Percentiles rank a stretch among this genome's conserved stretches.
Evolutionary conservation across 352 stramenopile species (phyloP).

Genomic region (Hyaloperonospora brassicae): DNA sequence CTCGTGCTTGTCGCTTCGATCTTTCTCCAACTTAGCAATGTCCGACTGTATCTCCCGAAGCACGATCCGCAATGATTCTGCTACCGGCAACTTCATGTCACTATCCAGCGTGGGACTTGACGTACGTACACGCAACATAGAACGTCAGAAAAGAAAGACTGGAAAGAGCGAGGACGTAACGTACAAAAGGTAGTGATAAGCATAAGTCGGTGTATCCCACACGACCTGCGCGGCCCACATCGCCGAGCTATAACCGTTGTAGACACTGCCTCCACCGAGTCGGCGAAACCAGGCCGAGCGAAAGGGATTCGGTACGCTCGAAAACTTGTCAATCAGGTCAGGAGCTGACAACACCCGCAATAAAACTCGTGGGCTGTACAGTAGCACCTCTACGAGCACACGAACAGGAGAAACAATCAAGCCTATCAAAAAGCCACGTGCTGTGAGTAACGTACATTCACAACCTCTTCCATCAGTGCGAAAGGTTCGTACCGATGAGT

Average conservation of each 20-base stretch:
- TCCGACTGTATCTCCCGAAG: conserved; percentile 59
- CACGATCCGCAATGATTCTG: conserved; percentile 59
- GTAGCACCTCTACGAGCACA: conserved; percentile 36
- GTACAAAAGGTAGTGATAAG: conserved; percentile 74
- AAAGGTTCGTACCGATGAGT: conserved; percentile 26
- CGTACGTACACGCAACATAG: conserved; percentile 7
- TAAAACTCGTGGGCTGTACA: conserved; percentile 42
- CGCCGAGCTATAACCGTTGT: conserved; percentile 33
- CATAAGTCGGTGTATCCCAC: conserved; percentile 62
- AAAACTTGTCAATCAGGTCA: conserved; percentile 34
- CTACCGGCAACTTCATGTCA: conserved; percentile 44
- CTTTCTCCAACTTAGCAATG: conserved; percentile 46
- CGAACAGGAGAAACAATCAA: conserved; percentile 51
- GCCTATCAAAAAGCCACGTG: conserved; percentile 18
- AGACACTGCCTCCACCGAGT: conserved; percentile 46
- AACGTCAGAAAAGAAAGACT: conserved; percentile 1
- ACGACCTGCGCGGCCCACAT: conserved; percentile 47
- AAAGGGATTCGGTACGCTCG: conserved; percentile 19
- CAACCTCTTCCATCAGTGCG: not conserved
- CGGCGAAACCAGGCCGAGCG: conserved; percentile 48
- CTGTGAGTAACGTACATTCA: not conserved
- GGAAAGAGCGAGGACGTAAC: conserved; percentile 10
- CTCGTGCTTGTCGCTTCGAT: conserved; percentile 35
- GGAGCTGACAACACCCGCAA: conserved; percentile 28
- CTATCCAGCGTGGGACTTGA: conserved; percentile 51